These are phyloP conservation scores for Phytophthora megakarya DNA, from an alignment of 352 stramenopile genomes.

Conservation along the genomic window DNA sequence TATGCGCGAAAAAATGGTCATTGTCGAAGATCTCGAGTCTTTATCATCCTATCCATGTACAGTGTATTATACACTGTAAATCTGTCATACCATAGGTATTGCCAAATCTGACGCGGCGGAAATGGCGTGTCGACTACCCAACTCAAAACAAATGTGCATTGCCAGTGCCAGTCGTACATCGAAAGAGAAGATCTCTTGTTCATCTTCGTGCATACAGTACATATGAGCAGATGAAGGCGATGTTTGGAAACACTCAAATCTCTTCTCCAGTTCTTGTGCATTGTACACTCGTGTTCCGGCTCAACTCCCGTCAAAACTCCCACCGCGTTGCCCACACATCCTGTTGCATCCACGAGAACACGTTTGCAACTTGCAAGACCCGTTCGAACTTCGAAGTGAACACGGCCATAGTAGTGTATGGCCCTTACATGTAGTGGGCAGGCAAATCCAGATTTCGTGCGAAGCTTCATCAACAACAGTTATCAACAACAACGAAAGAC, in stretches of 20 bases:
- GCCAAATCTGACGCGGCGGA: constrained; percentile 2
- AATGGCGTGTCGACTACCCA: constrained; percentile 15
- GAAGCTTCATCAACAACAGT: too few species aligned
- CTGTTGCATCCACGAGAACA: constrained; percentile 7
- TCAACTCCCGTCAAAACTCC: constrained; percentile 3
- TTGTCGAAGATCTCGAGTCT: constrained; percentile 22
- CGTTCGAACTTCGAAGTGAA: neutral
- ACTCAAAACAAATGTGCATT: constrained; percentile 11
- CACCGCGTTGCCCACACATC: neutral
- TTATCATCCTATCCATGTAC: too few species aligned
- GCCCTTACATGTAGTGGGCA: too few species aligned
- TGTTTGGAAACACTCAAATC: constrained; percentile 13
- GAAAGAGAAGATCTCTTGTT: neutral
- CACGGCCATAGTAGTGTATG: neutral
- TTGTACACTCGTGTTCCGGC: constrained; percentile 12
- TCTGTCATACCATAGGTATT: neutral
- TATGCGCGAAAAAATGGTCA: constrained; percentile 16
- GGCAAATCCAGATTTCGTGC: constrained; percentile 18
- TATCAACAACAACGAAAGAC: neutral
- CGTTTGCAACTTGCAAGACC: too few species aligned
- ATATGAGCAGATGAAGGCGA: constrained; percentile 1
- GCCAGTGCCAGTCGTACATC: constrained; percentile 6
- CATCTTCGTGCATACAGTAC: neutral
- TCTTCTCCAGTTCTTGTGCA: constrained; percentile 3
- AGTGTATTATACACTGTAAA: too few species aligned